Conservation (phyloP, 495 filamentous ascomycete species). For the Oleoguttula mirabilis region DNA sequence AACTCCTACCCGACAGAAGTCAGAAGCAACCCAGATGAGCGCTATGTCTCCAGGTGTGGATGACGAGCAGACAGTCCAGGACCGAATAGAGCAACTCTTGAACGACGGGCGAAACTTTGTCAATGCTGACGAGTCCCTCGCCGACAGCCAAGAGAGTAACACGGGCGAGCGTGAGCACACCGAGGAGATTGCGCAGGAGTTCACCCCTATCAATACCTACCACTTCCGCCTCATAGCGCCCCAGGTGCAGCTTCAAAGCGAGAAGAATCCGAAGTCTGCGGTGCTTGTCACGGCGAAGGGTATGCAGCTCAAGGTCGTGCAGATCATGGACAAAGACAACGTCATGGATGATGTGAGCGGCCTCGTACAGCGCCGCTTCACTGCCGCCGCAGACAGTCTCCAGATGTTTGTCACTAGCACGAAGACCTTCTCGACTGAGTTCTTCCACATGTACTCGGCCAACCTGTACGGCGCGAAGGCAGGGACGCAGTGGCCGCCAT, state of each 20-base stretch:
- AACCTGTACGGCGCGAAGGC: conserved; percentile 79
- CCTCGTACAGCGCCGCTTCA: conserved; percentile 84
- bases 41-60: conserved; percentile 29
- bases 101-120: conserved; percentile 76
- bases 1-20: conserved; percentile 20
- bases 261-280: conserved; percentile 89
- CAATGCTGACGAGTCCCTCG: conserved; percentile 49
- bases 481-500: conserved; percentile 86
- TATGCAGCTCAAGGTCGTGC: conserved; percentile 92
- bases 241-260: conserved; percentile 93
- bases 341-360: conserved; percentile 87
- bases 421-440: conserved; percentile 65
- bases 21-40: conserved; percentile 26
- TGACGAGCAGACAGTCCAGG: conserved; percentile 56
- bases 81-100: conserved; percentile 77
- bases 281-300: conserved; percentile 88
- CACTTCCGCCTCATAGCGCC: conserved; percentile 90
- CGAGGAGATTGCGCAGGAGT: conserved; percentile 75
- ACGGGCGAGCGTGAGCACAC: conserved; percentile 38
- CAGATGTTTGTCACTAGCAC: conserved; percentile 96
- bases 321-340: conserved; percentile 93
- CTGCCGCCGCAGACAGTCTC: conserved; percentile 86
- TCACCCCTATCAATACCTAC: conserved; percentile 86
- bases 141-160: conserved; percentile 15
- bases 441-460: conserved; percentile 84